Conservation (phyloP, 306 rosid genomes). For the Fragaria iinumae region DNA sequence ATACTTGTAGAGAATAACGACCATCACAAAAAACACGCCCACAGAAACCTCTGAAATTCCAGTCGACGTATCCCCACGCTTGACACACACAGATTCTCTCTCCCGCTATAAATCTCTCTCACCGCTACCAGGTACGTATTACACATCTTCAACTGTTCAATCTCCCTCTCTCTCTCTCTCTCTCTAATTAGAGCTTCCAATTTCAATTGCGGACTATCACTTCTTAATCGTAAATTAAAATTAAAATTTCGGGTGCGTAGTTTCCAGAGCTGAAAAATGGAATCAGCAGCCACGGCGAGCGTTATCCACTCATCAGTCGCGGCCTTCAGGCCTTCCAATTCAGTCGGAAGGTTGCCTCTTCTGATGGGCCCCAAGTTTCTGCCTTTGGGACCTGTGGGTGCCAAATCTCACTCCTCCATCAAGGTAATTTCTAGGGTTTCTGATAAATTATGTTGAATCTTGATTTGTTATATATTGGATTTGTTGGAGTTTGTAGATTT, state of each 20-base stretch:
- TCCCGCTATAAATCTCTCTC: background rate
- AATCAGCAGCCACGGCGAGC: conserved; percentile 40
- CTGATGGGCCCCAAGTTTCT: conserved; percentile 28
- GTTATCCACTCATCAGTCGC: conserved; percentile 45
- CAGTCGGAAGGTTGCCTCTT: conserved; percentile 32
- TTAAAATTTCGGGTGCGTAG: conserved; percentile 1
- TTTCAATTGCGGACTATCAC: background rate
- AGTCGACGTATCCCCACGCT: background rate
- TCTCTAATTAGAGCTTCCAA: background rate
- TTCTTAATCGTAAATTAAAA: background rate
- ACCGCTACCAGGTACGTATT: background rate
- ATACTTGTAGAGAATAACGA: background rate
- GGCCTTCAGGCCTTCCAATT: conserved; percentile 20
- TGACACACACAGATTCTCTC: background rate
- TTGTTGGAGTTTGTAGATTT: background rate
- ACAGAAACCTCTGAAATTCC: conserved; percentile 4
- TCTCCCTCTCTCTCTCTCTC: background rate
- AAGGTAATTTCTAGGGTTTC: conserved; percentile 39
- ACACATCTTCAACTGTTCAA: background rate
- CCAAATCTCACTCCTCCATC: conserved; percentile 29
- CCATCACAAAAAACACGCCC: background rate
- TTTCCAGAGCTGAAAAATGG: conserved; percentile 45
- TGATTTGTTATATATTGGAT: background rate
- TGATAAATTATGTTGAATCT: background rate
- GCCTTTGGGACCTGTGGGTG: conserved; percentile 34